phyloP scores from a whole-genome alignment of 2,329 filamentous ascomycete genomes.

The Boeremia exigua region DNA sequence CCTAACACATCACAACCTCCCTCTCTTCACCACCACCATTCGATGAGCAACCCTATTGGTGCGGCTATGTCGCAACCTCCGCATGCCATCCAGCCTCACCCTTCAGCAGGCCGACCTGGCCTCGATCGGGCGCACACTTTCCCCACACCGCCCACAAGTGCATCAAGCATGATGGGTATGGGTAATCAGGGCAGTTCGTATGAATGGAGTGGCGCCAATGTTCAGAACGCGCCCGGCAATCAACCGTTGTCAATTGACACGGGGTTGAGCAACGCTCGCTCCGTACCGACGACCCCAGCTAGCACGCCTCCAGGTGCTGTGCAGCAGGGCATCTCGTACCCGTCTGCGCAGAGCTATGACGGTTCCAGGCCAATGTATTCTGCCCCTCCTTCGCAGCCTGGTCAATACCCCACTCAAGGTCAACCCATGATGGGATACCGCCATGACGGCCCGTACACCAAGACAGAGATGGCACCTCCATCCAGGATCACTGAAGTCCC shows the following conservation, averaged over 20 bases:
- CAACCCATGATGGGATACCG: slow-evolving; percentile 70
- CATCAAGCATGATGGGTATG: slow-evolving; percentile 84
- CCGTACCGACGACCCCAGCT: slow-evolving; percentile 88
- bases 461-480: slow-evolving; percentile 88
- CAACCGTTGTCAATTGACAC: slow-evolving; percentile 85
- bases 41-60: slow-evolving; percentile 66
- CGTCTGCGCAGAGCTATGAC: slow-evolving; percentile 75
- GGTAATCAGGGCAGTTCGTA: slow-evolving; percentile 75
- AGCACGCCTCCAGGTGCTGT: slow-evolving; percentile 85
- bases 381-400: slow-evolving; percentile 68
- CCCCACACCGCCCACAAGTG: slow-evolving; percentile 89
- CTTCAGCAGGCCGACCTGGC: slow-evolving; percentile 68
- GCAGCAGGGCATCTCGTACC: slow-evolving; percentile 82
- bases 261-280: slow-evolving; percentile 76
- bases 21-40: slow-evolving; percentile 74
- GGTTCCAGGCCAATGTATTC: slow-evolving; percentile 80
- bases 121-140: slow-evolving; percentile 86
- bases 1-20: slow-evolving; percentile 66
- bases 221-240: slow-evolving; percentile 59
- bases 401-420: slow-evolving; percentile 70
- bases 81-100: slow-evolving; percentile 67
- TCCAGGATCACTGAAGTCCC: slow-evolving; percentile 67
- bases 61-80: slow-evolving; percentile 70
- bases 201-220: slow-evolving; percentile 69
- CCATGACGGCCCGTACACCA: slow-evolving; percentile 63